Base-by-base conservation (phyloP, 2,329 filamentous ascomycete species). In the Fusarium graminum region DNA sequence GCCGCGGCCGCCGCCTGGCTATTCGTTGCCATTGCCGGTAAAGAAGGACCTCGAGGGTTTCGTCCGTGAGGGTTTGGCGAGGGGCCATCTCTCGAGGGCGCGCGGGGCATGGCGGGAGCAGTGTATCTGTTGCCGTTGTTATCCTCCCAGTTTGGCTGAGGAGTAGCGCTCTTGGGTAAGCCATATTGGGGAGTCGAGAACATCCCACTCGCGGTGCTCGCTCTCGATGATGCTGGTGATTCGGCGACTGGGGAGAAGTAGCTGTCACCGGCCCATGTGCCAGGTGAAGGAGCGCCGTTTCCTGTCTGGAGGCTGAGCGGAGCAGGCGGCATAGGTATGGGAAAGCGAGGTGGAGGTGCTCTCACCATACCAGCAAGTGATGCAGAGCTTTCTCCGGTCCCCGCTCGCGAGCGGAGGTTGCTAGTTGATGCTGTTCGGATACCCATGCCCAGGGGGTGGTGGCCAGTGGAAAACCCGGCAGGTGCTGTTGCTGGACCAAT, bases 241-340 rank as follows among this genome's bases (percentile, higher is more conserved):
- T 97, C 94, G 32, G 85, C 86, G 3, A 90, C 86, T 1, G 95
- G 95, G 1, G 94, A 98, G 78, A 99, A 99, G 79, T 97, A 98
- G 5, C 94, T 97, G 59, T 93, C 92, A n/a, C 83, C 86, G 34
- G 81, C 83, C 50, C 86, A 84, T 19, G 86, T 82, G 26, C 83
- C 81, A 2, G 92, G 90, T 14, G 91, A 92, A 51, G 79, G 77
- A 47, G 82, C 78, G 43, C 80, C 75, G 17, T 74, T 72, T 17
- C 73, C 66, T 65, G 86, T 89, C 72, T 94, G 91, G 26, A 97
- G 79, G 63, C 88, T 93, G 42, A 97, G 84, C 39, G 86, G 78
- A 3, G 77, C 76, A 3, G 86, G 82, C 1, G 83, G 83, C 28
- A 85, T 82, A 29, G 86, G 86, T 59, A 91, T 79, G 11, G 92